These are phyloP conservation scores for Irpex sp. DNA, from an alignment of 1,284 basidiomycete genomes.

Conservation along the genomic window DNA sequence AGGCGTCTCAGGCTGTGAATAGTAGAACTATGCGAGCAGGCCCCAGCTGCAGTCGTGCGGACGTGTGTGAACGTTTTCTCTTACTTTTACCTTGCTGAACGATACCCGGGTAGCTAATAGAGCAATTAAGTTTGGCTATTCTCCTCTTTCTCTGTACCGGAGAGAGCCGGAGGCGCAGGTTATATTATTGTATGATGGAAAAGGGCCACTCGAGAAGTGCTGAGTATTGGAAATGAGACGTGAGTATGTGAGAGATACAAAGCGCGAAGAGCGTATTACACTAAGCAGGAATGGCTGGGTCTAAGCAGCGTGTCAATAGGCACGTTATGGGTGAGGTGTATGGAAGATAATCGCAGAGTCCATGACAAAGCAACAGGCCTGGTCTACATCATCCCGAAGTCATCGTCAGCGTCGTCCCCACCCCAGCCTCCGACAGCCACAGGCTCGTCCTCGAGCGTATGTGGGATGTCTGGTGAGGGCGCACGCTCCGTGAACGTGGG, in stretches of 20 bases:
- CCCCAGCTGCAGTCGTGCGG: too few species aligned
- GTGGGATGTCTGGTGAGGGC: slow-evolving; percentile 8
- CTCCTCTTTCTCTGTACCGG: too few species aligned
- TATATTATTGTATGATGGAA: not conserved
- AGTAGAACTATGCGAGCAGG: too few species aligned
- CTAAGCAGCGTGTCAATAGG: not conserved
- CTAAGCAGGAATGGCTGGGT: not conserved
- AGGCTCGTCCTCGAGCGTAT: slow-evolving; percentile 46
- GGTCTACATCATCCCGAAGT: slow-evolving; percentile 53
- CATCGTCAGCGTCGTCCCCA: slow-evolving; percentile 60
- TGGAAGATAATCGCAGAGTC: too few species aligned
- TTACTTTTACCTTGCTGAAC: too few species aligned
- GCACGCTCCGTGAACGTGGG: slow-evolving; percentile 12
- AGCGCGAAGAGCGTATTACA: not conserved
- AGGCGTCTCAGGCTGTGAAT: too few species aligned
- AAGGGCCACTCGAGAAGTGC: too few species aligned
- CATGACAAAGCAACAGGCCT: not conserved
- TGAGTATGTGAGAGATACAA: too few species aligned
- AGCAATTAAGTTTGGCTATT: too few species aligned
- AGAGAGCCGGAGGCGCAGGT: not conserved
- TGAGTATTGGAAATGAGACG: not conserved
- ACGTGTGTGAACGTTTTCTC: too few species aligned
- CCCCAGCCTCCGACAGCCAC: slow-evolving; percentile 58
- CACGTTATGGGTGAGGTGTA: not conserved
- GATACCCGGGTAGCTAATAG: too few species aligned